Percentiles rank a stretch among this genome's conserved stretches.
Evolutionary conservation across 2,329 filamentous ascomycete species (phyloP).

Genomic region (Beauveria australis): DNA sequence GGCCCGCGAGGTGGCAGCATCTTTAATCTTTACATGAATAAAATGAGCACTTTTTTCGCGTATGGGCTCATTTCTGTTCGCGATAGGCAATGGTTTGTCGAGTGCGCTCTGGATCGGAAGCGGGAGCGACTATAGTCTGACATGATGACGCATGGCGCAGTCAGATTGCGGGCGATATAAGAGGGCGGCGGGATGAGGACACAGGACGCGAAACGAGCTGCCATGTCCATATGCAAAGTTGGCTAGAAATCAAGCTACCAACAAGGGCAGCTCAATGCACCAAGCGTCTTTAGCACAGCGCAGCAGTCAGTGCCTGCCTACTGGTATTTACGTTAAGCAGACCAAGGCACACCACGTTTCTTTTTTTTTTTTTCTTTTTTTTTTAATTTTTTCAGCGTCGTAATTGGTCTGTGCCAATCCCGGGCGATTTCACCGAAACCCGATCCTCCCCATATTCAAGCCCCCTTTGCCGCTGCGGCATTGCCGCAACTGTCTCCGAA

Average conservation of each 20-base stretch:
- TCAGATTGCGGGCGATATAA: constrained; percentile 6
- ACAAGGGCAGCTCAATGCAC: not conserved
- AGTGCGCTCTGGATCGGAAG: not conserved
- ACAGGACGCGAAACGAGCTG: not conserved
- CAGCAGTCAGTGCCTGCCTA: not conserved
- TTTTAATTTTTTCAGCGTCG: too few species aligned
- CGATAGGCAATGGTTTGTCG: constrained; percentile 7
- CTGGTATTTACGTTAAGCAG: not conserved
- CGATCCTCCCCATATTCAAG: not conserved
- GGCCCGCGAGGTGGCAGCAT: constrained; percentile 2
- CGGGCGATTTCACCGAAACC: not conserved
- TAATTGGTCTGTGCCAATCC: not conserved
- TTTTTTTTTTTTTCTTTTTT: not conserved
- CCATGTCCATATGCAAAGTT: not conserved
- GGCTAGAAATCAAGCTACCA: not conserved
- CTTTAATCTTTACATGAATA: constrained; percentile 10
- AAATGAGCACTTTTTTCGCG: not conserved
- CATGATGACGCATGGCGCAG: constrained; percentile 8
- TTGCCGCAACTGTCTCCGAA: not conserved
- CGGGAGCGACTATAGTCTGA: constrained; percentile 10
- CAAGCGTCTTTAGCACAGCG: not conserved
- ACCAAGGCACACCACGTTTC: not conserved
- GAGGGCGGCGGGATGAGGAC: not conserved
- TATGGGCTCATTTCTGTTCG: constrained; percentile 3
- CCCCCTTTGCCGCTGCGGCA: constrained; percentile 6